Conservation (phyloP, 2,329 filamentous ascomycete genomes). For the Fusarium sp. region DNA sequence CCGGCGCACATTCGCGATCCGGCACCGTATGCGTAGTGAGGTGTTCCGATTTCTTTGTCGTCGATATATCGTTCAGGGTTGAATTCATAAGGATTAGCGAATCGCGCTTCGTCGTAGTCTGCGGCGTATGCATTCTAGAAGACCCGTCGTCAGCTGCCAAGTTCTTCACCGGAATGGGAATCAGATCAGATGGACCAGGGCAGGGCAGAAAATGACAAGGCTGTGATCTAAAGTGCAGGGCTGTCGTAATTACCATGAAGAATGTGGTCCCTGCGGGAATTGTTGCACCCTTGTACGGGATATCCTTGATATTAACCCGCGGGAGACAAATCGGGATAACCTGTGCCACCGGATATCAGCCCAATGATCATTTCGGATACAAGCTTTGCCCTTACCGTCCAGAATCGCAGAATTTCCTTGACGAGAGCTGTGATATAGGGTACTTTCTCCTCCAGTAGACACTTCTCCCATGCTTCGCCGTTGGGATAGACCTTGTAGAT, state of each 20-base stretch:
- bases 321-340: conserved; percentile 82
- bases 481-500: conserved; percentile 78
- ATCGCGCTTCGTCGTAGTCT: conserved; percentile 76
- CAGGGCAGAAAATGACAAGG: not conserved
- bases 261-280: conserved; percentile 83
- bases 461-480: conserved; percentile 80
- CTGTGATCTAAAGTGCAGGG: not conserved
- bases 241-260: conserved; percentile 68
- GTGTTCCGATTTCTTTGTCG: conserved; percentile 65
- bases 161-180: too few species aligned
- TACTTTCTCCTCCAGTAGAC: conserved; percentile 78
- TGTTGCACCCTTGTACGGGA: conserved; percentile 72
- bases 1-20: conserved; percentile 73
- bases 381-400: conserved; percentile 60
- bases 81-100: conserved; percentile 71
- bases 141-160: not conserved
- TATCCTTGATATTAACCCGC: conserved; percentile 76
- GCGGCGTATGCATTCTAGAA: conserved; percentile 76
- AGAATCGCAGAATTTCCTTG: conserved; percentile 82
- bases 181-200: not conserved
- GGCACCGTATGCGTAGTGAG: conserved; percentile 71
- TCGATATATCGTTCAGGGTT: conserved; percentile 76
- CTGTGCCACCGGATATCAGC: not conserved
- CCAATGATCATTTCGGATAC: not conserved
- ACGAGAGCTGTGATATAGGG: conserved; percentile 81